phyloP scores from a whole-genome alignment of 1,284 basidiomycete species.

The Ganoderma resinaceum region DNA sequence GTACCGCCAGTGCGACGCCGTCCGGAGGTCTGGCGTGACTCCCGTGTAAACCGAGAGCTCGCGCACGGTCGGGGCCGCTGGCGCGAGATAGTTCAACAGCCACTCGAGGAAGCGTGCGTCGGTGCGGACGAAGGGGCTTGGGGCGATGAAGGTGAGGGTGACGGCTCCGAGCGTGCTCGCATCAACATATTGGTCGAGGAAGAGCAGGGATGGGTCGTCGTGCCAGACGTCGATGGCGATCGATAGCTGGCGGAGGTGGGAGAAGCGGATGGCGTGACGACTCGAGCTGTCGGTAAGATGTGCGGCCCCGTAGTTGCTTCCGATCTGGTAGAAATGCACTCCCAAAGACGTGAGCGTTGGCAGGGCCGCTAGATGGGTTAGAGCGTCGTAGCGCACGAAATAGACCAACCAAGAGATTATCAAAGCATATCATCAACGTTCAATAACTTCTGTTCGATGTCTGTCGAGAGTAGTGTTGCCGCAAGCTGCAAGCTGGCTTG shows the following conservation, averaged over 20 bases:
- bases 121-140: no score
- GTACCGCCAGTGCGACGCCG: neutral
- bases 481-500: no score
- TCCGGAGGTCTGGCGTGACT: neutral
- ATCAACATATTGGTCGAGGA: neutral
- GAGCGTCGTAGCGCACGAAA: no score
- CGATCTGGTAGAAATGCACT: neutral
- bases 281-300: neutral
- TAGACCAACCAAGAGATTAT: no score
- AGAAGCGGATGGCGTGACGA: neutral
- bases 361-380: no score
- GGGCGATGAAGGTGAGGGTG: neutral
- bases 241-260: neutral
- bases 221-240: neutral
- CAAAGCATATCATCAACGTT: no score
- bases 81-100: neutral
- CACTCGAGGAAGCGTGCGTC: neutral
- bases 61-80: neutral
- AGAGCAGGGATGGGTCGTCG: neutral
- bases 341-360: neutral
- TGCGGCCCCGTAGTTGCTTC: neutral
- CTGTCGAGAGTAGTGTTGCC: no score
- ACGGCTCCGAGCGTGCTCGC: neutral
- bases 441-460: no score
- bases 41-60: neutral